Base-by-base conservation (phyloP, 176 grass and related monocot species). In the Metroxylon sagu region DNA sequence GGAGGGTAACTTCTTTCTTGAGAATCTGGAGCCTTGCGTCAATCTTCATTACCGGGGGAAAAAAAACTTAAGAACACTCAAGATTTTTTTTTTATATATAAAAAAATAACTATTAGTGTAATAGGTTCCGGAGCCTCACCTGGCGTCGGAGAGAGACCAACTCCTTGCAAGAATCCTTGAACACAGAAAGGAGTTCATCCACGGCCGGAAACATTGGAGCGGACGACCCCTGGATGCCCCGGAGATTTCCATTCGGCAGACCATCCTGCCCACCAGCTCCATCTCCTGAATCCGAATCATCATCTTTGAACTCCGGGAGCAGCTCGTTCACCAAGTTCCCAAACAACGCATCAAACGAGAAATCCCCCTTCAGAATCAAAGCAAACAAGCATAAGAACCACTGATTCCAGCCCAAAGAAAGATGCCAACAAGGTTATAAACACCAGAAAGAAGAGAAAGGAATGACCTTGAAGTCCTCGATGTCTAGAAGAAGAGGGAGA, bases 101-200 rank as follows among this genome's bases (percentile, higher is more conserved):
- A 43, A 43, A 12, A 43, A 43, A 10, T 43, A 10, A 43, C 8
- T 43, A 7, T 43, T 43, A 43, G 14, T 43, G 35, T 3, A 43
- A 43, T 10, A 43, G 35, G 2, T 14, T 14, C 35, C 10, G 35
- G 35, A 43, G 35, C 14, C 35, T 10, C 35, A 92, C 93, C 93
- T 98, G 88, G 52, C 70, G 66, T 60, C 88, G 85, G 67, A 98
- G 88, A 74, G 92, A 88, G 18, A 98, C 76, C 21, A 98, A 78
- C 73, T 98, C 93, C 88, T 98, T 98, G 81, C 93, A 98, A 1
- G 94, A 98, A 59, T 93, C 86, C 79, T 93, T 98, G 76, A 98
- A 98, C 48, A 98, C 81, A 0, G 73, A 79, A 2, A 89, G 76
- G 8, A 98, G 73, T 76, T 98, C 94, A 62, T 98, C 87, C 19